These are phyloP conservation scores for Dalbergia cochinchinensis DNA, from an alignment of 306 rosid species.

Conservation along the genomic window DNA sequence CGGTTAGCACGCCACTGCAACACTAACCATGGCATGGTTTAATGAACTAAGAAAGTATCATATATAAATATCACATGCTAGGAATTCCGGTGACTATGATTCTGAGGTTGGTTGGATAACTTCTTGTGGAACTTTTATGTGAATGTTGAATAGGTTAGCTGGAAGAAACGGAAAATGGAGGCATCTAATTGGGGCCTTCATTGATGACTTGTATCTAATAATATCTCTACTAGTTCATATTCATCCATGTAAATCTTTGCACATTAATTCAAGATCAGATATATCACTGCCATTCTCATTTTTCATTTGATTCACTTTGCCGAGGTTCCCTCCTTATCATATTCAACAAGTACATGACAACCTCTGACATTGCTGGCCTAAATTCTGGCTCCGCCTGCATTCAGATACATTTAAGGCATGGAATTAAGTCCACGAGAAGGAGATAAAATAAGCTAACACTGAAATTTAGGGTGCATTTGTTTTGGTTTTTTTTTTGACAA, in stretches of 20 bases:
- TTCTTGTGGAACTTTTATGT: conserved; percentile 29
- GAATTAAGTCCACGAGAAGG: conserved; percentile 7
- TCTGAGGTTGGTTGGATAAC: conserved; percentile 37
- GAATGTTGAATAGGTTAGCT: conserved; percentile 52
- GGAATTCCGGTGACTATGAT: conserved; percentile 35
- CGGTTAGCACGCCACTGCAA: conserved; percentile 48
- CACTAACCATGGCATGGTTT: conserved; percentile 45
- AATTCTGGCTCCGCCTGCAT: conserved; percentile 90
- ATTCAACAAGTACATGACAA: conserved; percentile 80
- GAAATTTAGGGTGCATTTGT: too few species aligned
- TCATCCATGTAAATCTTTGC: conserved; percentile 46
- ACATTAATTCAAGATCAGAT: conserved; percentile 36
- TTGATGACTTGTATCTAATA: conserved; percentile 20
- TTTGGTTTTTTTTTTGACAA: too few species aligned
- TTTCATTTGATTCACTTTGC: conserved; percentile 68
- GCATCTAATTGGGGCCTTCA: conserved; percentile 37
- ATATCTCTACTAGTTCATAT: conserved; percentile 42
- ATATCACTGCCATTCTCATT: conserved; percentile 53
- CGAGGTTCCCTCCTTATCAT: conserved; percentile 79
- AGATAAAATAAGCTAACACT: not conserved
- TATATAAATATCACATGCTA: conserved; percentile 41
- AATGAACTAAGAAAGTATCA: conserved; percentile 46
- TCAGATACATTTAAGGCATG: conserved; percentile 35
- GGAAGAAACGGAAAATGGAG: conserved; percentile 34
- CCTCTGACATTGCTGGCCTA: conserved; percentile 94